Evolutionary conservation across 2,329 filamentous ascomycete genomes (phyloP).

Genomic region (Stemphylium beticola): DNA sequence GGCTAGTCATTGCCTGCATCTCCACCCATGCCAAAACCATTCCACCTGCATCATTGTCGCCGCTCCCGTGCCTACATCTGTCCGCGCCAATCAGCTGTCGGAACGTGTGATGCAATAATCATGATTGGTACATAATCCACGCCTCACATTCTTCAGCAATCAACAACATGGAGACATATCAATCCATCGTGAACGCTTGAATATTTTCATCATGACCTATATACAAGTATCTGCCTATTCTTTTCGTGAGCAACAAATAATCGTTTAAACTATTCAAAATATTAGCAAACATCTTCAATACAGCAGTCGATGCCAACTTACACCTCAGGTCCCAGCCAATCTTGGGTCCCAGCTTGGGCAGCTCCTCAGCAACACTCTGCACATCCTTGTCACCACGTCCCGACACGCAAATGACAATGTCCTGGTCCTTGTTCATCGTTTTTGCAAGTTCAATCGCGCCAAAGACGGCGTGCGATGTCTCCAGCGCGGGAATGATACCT

Average conservation of each 20-base stretch:
- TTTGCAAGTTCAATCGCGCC: conserved; percentile 90
- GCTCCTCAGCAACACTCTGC: conserved; percentile 93
- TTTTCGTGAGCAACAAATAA: not conserved
- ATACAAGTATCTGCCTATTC: not conserved
- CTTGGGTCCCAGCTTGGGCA: conserved; percentile 84
- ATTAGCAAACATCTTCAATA: conserved; percentile 23
- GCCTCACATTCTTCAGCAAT: not conserved
- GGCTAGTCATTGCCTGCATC: conserved; percentile 10
- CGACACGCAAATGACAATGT: conserved; percentile 91
- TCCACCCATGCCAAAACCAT: conserved; percentile 5
- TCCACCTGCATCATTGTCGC: conserved; percentile 8
- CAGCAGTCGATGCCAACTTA: conserved; percentile 24
- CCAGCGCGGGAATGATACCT: conserved; percentile 95
- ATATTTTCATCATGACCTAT: not conserved
- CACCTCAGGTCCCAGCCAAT: conserved; percentile 76
- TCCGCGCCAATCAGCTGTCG: conserved; percentile 12
- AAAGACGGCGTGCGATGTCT: conserved; percentile 90
- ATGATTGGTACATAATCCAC: not conserved
- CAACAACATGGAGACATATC: not conserved
- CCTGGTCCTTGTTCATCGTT: conserved; percentile 85
- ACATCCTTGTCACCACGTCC: conserved; percentile 98
- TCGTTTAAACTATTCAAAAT: conserved; percentile 29
- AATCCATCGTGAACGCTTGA: not conserved
- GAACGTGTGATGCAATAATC: conserved; percentile 11
- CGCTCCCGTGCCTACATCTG: conserved; percentile 1